Base-by-base conservation (phyloP, 176 grass and related monocot species). In the Oryza nivara region DNA sequence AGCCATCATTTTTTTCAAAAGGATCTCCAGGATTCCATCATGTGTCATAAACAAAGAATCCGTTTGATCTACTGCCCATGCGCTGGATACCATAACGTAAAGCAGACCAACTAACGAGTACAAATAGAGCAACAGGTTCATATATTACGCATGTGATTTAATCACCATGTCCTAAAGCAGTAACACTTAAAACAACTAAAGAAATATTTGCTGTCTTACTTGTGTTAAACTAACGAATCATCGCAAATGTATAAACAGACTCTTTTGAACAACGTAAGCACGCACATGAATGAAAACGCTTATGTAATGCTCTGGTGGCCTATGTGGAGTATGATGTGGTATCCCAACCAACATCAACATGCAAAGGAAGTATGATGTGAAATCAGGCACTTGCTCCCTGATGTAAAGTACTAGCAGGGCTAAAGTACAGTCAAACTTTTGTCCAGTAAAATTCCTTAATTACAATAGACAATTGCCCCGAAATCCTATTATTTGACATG, bases 51-150 rank as follows among this genome's bases (percentile, higher is more conserved):
- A 41, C 47, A 38, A 90, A 51, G 20, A 73, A 13, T 30, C 54
- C 72, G 76, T 73, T 54, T 34, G 52, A 56, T 56, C 17, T 77
- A 71, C 30, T 72, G 67, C 61, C 38, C 10, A 9, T 79, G 88
- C 68, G 80, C 84, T 90, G 88, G 88, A 86, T 73, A 69, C 80
- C 88, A 90, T 90, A 79, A 73, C 11, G 6, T 10, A 90, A 90
- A 86, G 84, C 79, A 73, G 70, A 65, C 25, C 73, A 60, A 82
- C 73, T 60, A 75, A 63, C 11, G 13, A 13, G 68, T 45, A 8
- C 12, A 49, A 68, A 52, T 49, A 58, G 23, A 74, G 3, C 75
- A 67, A 61, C 14, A 58, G 36, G 78, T 16, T 54, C 49, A n/a
- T 70, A 46, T n/a, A 78, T 28, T 16, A 78, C 30, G 8, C 40